Evolutionary conservation across 2,329 filamentous ascomycete genomes (phyloP), one percentile per base, ranked within the genome.

Genomic region (Tolypocladium paradoxum): DNA sequence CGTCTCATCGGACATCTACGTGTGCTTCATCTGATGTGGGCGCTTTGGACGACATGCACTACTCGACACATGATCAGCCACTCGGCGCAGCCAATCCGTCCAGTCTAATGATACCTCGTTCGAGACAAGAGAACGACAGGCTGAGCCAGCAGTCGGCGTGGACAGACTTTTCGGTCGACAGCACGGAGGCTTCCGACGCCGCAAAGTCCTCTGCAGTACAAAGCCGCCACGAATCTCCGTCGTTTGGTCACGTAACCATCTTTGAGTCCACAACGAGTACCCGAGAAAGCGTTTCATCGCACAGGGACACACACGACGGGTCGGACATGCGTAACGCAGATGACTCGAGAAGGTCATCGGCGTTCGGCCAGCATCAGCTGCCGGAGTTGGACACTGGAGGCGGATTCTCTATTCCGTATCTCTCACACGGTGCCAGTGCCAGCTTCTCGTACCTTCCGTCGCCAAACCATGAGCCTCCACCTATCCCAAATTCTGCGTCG

Each of bases 121-220:
- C 58, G 61, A 72, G 49, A 62, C 71, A 50, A 65, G 73, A 43
- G 65, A 68, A 55, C 70, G 63, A 81, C 54, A 72, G 79, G 37
- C 65, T 68, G 22, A 83, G 79, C 56, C 76, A 80, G 49, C 74
- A 77, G 52, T 81, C 79, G 2, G 70, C 73, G n/a, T 83, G 80
- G 80, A 83, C 80, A 29, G 79, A 83, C 60, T 76, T 78, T 55
- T 81, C 79, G 0, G 68, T 82, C 11, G 77, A 78, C 18, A 82
- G 77, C 54, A 72, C 69, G 22, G 76, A 78, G 55, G 58, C 57
- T n/a, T 67, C 68, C 14, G 65, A 67, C 40, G 56, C 51, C 11
- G 57, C 59, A 18, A 61, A 58, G 48, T 67, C 67, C 8, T 61
- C 66, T 18, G 63, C 58, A 29, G 56, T 66, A 51, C 63, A 61